Base-by-base conservation (phyloP, 1,284 basidiomycete genomes). In the Pterulicium gracile region DNA sequence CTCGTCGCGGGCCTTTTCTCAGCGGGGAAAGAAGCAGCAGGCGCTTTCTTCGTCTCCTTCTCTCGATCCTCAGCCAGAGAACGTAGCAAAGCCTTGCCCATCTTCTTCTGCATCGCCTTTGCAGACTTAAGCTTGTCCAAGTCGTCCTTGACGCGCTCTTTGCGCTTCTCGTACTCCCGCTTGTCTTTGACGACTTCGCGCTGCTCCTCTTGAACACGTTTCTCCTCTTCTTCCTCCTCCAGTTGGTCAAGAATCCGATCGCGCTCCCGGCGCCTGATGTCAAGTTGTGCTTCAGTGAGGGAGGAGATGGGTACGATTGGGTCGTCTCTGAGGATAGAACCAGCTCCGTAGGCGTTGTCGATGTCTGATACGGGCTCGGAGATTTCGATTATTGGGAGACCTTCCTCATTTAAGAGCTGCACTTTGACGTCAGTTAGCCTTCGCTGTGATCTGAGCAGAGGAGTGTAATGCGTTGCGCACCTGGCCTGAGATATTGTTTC, bases 331-430 rank as follows among this genome's bases (percentile, higher is more conserved):
- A 69, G 67, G 24, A 64, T 56, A 15, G 49, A 45, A 4, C 51
- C 47, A 3, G 48, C 44, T 5, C 52, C 48, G 5, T 47, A 19
- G 10, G 32, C 34, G 14, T 43, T 43, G 20, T 59, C 55, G 4
- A 48, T 34, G 5, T 54, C 56, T 13, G 65, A 47, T 3, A 71
- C 54, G 42, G 75, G 75, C 55, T 88, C 86, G n/a, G 71, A 72
- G 48, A 88, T 81, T 24, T 88, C 85, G 52, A 88, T 66, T 50
- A 88, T 80, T 10, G 85, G 84, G 24, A 86, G 69, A 1, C 83
- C 84, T 46, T 88, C 83, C 56, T 86, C 82, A 55, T 83, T 84
- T 24, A 82, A 55, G 45, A 80, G 64, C 82, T 87, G 47, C 12
- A 47, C 52, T 41, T 42, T 48, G 46, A 47, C 24, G 15, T 18